A percentile compares a stretch with the other conserved stretches of the same genome.
phyloP scores from a whole-genome alignment of 208 protist genomes.

The Acanthamoeba quina region DNA sequence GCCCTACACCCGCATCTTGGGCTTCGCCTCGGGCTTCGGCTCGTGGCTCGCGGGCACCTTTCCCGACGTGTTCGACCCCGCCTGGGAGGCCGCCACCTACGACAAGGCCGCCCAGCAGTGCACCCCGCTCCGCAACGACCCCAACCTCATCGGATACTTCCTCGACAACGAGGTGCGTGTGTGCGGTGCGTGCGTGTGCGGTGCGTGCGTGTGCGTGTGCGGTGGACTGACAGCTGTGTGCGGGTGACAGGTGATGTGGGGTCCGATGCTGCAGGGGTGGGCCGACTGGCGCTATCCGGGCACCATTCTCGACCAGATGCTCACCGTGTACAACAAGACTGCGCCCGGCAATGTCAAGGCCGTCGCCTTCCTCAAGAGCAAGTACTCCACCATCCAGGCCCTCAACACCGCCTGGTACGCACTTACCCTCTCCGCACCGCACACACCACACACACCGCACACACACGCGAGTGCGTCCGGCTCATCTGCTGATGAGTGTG shows the following conservation, averaged over 20 bases:
- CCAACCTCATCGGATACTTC: conserved; percentile 19
- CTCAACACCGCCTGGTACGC: conserved; percentile 26
- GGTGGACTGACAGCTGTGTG: neutral
- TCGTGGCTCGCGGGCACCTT: neutral
- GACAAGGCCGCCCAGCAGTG: neutral
- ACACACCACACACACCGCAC: too few relatives aligned
- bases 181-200: neutral
- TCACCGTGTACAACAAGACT: neutral
- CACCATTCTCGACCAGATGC: conserved; percentile 9
- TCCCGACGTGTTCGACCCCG: conserved; percentile 4
- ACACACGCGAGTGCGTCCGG: neutral
- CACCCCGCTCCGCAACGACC: neutral
- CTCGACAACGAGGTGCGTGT: neutral
- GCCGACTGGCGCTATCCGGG: neutral
- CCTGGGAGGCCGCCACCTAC: neutral
- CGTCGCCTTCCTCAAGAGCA: conserved; percentile 10
- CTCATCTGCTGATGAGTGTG: neutral
- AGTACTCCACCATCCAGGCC: conserved; percentile 8
- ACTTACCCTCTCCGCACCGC: neutral
- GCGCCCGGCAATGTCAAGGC: neutral
- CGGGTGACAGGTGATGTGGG: neutral
- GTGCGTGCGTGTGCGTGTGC: neutral
- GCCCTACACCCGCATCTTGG: neutral
- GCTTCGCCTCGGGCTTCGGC: neutral
- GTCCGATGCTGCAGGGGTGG: neutral